Evolutionary conservation across 23 red algal species (phyloP).

Genomic region (Rhodosorus marinus): DNA sequence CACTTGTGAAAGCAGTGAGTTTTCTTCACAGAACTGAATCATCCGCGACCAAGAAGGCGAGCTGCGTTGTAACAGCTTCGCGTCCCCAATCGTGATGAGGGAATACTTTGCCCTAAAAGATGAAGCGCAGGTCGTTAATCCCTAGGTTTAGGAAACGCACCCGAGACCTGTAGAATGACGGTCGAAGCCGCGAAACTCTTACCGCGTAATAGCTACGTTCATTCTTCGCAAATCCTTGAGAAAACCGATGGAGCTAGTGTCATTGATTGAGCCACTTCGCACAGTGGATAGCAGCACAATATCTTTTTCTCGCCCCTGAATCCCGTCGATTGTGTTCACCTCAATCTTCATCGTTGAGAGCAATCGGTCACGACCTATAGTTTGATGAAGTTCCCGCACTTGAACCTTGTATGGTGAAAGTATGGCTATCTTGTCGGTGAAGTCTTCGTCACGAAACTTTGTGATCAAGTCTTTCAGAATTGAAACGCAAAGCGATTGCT

Average conservation of each 20-base stretch:
- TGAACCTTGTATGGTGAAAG: slow-evolving; percentile 53
- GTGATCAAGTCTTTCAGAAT: too few species aligned
- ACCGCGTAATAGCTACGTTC: slow-evolving; percentile 91
- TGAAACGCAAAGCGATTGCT: too few species aligned
- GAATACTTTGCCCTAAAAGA: slow-evolving; percentile 44
- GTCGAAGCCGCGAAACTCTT: too few species aligned
- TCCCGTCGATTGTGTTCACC: slow-evolving; percentile 68
- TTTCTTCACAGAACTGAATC: too few species aligned
- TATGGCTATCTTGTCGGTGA: too few species aligned
- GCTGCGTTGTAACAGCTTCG: too few species aligned
- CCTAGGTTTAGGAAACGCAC: too few species aligned
- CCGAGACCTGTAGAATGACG: too few species aligned
- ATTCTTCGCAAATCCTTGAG: slow-evolving; percentile 53
- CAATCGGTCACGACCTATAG: slow-evolving; percentile 2
- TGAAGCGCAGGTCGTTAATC: too few species aligned
- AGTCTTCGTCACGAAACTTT: too few species aligned
- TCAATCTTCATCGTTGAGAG: slow-evolving; percentile 19
- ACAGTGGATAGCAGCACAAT: slow-evolving; percentile 68
- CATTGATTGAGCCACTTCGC: slow-evolving; percentile 12
- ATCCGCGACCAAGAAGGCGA: too few species aligned
- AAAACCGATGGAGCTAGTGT: slow-evolving; percentile 77
- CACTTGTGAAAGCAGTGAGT: too few species aligned
- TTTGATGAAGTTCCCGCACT: slow-evolving; percentile 19
- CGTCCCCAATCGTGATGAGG: slow-evolving; percentile 46
- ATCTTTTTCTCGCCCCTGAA: slow-evolving; percentile 65